Conservation (phyloP, 2,329 filamentous ascomycete species). For the Penicillium sp. region DNA sequence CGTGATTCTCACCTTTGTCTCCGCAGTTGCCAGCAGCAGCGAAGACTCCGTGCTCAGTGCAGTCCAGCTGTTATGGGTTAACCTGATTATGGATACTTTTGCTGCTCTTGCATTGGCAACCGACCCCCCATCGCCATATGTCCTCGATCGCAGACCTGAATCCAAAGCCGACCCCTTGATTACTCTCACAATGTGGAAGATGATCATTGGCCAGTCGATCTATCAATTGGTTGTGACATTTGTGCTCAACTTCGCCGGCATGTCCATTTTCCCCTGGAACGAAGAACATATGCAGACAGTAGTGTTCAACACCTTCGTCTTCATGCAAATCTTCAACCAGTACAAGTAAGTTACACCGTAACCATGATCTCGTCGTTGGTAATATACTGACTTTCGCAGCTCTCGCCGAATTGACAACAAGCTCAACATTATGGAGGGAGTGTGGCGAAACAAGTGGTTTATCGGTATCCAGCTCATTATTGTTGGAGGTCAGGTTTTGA, state of each 20-base stretch:
- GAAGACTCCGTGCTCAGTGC: constrained; percentile 66
- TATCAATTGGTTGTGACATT: constrained; percentile 49
- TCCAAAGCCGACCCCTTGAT: constrained; percentile 52
- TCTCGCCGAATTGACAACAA: constrained; percentile 50
- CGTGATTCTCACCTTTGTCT: constrained; percentile 67
- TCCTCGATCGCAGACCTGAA: constrained; percentile 59
- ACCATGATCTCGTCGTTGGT: background rate
- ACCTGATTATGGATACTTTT: constrained; percentile 72
- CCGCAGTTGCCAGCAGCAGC: constrained; percentile 61
- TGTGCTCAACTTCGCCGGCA: constrained; percentile 52
- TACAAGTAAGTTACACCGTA: constrained; percentile 38
- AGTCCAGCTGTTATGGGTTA: constrained; percentile 71
- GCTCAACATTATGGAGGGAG: constrained; percentile 50
- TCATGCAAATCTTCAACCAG: constrained; percentile 57
- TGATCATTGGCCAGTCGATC: constrained; percentile 50
- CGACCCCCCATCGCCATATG: constrained; percentile 62
- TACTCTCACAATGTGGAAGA: constrained; percentile 52
- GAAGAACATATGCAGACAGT: constrained; percentile 38
- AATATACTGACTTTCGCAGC: background rate
- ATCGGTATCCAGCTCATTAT: constrained; percentile 69
- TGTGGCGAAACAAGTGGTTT: constrained; percentile 50
- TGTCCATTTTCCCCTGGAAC: constrained; percentile 39
- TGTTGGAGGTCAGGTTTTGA: constrained; percentile 71
- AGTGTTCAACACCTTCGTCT: constrained; percentile 52
- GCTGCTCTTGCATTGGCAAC: constrained; percentile 68